Evolutionary conservation across 805 yeast genomes (phyloP), one percentile per base, ranked within the genome.

Genomic region (Teunomyces aglyptinius): DNA sequence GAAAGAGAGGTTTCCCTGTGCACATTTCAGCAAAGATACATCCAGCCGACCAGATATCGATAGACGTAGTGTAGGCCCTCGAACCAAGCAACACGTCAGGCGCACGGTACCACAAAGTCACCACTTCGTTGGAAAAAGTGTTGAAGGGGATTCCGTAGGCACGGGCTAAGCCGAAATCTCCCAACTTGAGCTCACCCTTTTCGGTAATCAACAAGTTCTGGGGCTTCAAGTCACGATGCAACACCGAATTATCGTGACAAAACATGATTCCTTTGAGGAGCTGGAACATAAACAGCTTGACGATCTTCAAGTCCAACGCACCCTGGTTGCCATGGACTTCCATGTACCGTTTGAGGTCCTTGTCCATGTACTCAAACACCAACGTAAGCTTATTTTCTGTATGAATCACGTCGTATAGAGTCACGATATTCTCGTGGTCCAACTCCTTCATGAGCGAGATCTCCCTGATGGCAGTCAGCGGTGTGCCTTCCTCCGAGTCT

Each of bases 1-100:
- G 96, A 67, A 94, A 94, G 43, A 94, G 73, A 1, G 99, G 98
- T 59, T 92, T 85, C 27, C 99, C 96, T n/a, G 96, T 88, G 61
- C 94, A 86, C 98, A 94, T 92, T 63, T 94, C 99, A 2, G 97
- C 98, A 64, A 94, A 80, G 45, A 94, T 94, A 69, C 99, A 94
- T 12, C 99, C 99, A 12, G 96, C 95, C 13, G 97, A 89, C 99
- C 99, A 94, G 71, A 94, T 89, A 64, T 94, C 99, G 50, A 94
- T 95, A 6, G 97, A 91, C 0, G 99, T 94, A 39, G 96, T 87
- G 68, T 94, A 94, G 47, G 95, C 92, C 57, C 97, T 82, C 2
- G 96, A 89, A 2, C 99, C 99, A 60, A 94, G 76, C 44, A 94
- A 73, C 26, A 94, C 98, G 63, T 92, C 99, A 0, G 99, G 99